Evolutionary conservation across 2,329 filamentous ascomycete species (phyloP).

Genomic region (Didymellaceae sp.): DNA sequence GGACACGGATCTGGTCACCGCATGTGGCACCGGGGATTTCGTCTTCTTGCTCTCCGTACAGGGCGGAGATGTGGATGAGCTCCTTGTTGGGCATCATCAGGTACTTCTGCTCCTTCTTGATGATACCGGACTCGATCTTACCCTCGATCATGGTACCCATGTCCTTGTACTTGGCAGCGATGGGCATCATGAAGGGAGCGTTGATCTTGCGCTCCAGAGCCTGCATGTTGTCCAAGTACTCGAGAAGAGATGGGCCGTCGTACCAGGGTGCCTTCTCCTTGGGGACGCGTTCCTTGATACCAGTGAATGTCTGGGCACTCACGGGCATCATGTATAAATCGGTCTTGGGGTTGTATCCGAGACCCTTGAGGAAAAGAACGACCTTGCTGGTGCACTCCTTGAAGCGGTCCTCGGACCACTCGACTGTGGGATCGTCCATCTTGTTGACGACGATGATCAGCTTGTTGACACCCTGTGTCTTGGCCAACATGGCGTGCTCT

Average conservation of each 20-base stretch:
- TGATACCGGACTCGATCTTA: slow-evolving; percentile 89
- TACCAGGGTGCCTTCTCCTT: slow-evolving; percentile 82
- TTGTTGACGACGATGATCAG: slow-evolving; percentile 90
- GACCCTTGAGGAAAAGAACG: slow-evolving; percentile 82
- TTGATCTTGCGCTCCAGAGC: slow-evolving; percentile 94
- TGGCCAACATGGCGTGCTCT: slow-evolving; percentile 96
- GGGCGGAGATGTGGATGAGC: slow-evolving; percentile 77
- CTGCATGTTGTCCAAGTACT: slow-evolving; percentile 94
- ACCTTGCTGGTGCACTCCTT: slow-evolving; percentile 93
- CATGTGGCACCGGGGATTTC: slow-evolving; percentile 82
- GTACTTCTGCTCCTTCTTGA: slow-evolving; percentile 86
- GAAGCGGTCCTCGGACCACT: slow-evolving; percentile 93
- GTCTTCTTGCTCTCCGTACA: slow-evolving; percentile 96
- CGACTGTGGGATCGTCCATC: slow-evolving; percentile 97
- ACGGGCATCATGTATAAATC: slow-evolving; percentile 97
- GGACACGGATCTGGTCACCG: slow-evolving; percentile 92
- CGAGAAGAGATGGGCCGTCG: slow-evolving; percentile 85
- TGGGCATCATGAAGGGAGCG: slow-evolving; percentile 98
- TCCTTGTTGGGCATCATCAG: slow-evolving; percentile 97
- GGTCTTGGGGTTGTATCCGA: slow-evolving; percentile 92
- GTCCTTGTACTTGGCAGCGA: slow-evolving; percentile 95
- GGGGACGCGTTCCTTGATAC: slow-evolving; percentile 85
- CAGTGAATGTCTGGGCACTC: slow-evolving; percentile 82
- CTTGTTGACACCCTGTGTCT: slow-evolving; percentile 98
- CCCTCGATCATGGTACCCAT: slow-evolving; percentile 98